These are phyloP conservation scores for Aspergillus brasiliensis DNA, from an alignment of 2,329 filamentous ascomycete genomes.

Conservation along the genomic window DNA sequence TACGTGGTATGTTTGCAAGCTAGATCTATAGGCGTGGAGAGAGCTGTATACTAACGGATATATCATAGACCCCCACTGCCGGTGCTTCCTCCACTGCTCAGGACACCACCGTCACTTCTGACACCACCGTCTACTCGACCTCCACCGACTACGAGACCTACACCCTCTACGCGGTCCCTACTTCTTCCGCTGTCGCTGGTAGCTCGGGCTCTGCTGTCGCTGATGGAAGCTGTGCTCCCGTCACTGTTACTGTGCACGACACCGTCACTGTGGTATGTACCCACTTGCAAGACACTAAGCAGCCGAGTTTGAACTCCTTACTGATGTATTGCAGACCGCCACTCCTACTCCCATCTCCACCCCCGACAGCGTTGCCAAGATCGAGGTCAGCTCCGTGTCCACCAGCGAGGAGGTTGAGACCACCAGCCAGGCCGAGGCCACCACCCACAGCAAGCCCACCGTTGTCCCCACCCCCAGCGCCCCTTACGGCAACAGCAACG, in stretches of 20 bases:
- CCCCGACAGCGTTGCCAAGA: slow-evolving; percentile 13
- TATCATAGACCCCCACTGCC: slow-evolving; percentile 11
- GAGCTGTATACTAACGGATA: background rate
- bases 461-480: slow-evolving; percentile 16
- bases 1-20: slow-evolving; percentile 26
- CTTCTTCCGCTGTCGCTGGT: slow-evolving; percentile 16
- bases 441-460: slow-evolving; percentile 11
- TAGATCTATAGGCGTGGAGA: slow-evolving; percentile 1
- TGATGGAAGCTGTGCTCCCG: slow-evolving; percentile 20
- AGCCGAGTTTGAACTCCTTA: background rate
- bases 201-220: slow-evolving; percentile 7
- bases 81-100: slow-evolving; percentile 1
- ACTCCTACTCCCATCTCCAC: slow-evolving; percentile 8
- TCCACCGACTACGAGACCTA: slow-evolving; percentile 19
- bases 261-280: slow-evolving; percentile 40
- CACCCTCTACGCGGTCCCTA: slow-evolving; percentile 26
- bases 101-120: slow-evolving; percentile 22
- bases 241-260: slow-evolving; percentile 36
- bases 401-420: background rate
- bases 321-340: slow-evolving; percentile 14
- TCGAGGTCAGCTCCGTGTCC: background rate
- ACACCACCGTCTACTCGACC: slow-evolving; percentile 33
- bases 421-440: slow-evolving; percentile 6
- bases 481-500: slow-evolving; percentile 20
- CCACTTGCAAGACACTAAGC: background rate